These are phyloP conservation scores for Mortierella sp. DNA, from an alignment of 371 early-diverging fungal genomes.

Conservation along the genomic window DNA sequence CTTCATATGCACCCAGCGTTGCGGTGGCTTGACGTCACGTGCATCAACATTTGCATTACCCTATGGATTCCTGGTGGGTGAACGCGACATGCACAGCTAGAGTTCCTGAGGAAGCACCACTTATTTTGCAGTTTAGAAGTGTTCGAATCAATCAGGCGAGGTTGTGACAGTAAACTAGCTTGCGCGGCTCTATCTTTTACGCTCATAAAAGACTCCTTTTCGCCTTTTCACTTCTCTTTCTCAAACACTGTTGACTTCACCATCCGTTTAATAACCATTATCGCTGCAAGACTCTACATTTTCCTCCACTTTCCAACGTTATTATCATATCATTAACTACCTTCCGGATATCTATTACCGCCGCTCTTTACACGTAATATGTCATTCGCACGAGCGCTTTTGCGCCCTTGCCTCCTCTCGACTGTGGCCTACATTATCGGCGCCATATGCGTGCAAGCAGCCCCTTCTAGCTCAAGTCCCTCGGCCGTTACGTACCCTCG, in stretches of 20 bases:
- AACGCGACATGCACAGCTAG: background rate
- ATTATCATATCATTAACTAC: background rate
- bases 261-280: background rate
- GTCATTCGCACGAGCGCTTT: background rate
- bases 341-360: background rate
- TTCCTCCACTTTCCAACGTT: background rate
- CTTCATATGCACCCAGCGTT: constrained; percentile 12
- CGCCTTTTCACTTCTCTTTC: background rate
- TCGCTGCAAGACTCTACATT: background rate
- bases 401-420: background rate
- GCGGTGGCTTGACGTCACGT: constrained; percentile 20
- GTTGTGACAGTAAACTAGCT: background rate
- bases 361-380: background rate
- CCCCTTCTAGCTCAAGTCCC: background rate
- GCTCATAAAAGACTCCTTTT: background rate
- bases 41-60: background rate
- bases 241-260: background rate
- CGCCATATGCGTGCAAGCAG: background rate
- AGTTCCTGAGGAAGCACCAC: background rate
- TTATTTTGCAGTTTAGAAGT: too few species aligned
- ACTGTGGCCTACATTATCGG: constrained; percentile 1
- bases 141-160: background rate
- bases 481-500: constrained; percentile 1
- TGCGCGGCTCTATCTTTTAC: background rate
- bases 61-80: background rate